Conservation (phyloP, 2,329 filamentous ascomycete species). For the Blumeria hordei region DNA sequence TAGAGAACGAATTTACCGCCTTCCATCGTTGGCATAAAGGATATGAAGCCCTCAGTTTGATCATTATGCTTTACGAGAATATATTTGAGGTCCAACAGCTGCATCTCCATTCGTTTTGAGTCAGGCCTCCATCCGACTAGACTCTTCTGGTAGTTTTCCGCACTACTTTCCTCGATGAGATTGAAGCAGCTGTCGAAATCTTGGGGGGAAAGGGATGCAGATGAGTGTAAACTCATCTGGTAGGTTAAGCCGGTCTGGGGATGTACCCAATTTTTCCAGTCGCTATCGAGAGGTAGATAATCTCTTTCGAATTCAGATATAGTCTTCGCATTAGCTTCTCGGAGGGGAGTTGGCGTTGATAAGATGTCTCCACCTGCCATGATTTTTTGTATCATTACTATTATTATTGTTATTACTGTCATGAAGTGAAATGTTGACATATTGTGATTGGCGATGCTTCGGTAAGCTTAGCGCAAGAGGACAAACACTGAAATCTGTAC, state of each 20-base stretch:
- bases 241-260: slow-evolving; percentile 21
- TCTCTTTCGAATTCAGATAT: too few relatives aligned
- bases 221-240: slow-evolving; percentile 20
- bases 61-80: slow-evolving; percentile 27
- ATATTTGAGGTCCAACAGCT: slow-evolving; percentile 40
- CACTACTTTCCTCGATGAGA: slow-evolving; percentile 38
- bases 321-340: too few relatives aligned
- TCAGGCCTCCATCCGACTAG: slow-evolving; percentile 35
- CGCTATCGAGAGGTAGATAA: slow-evolving; percentile 5
- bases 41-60: slow-evolving; percentile 29
- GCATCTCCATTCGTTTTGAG: slow-evolving; percentile 44
- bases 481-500: too few relatives aligned
- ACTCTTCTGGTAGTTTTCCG: slow-evolving; percentile 36
- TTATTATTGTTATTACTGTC: too few relatives aligned
- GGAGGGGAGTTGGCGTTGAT: too few relatives aligned
- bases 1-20: slow-evolving; percentile 43
- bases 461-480: too few relatives aligned
- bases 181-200: slow-evolving; percentile 29
- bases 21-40: slow-evolving; percentile 50
- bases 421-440: too few relatives aligned
- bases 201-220: slow-evolving; percentile 17
- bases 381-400: too few relatives aligned
- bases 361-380: too few relatives aligned
- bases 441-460: too few relatives aligned
- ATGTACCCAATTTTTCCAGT: slow-evolving; percentile 23